These are phyloP conservation scores for Aureobasidium vineae DNA, from an alignment of 2,329 filamentous ascomycete genomes.

Conservation along the genomic window DNA sequence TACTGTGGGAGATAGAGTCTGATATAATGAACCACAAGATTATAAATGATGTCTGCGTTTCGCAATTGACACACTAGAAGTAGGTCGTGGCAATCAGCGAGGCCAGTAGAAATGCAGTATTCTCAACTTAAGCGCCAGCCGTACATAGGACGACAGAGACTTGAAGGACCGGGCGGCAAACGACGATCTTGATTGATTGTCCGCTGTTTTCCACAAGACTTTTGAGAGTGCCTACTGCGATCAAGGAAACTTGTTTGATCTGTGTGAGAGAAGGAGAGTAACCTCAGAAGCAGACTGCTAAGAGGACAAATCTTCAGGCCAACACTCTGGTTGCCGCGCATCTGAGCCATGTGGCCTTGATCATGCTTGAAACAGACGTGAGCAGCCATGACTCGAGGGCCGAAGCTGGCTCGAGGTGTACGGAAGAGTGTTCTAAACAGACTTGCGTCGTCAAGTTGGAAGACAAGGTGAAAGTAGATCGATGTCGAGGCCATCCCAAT, in stretches of 20 bases:
- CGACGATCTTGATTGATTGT: too few relatives aligned
- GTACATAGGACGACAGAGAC: not conserved
- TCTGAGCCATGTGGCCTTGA: not conserved
- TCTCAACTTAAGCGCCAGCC: not conserved
- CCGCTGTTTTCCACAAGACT: too few relatives aligned
- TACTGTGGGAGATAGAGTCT: not conserved
- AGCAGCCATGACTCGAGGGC: not conserved
- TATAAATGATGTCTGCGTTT: not conserved
- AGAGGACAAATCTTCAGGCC: not conserved
- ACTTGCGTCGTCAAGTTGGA: not conserved
- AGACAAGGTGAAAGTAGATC: not conserved
- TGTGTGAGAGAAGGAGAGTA: too few relatives aligned
- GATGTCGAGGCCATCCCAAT: not conserved
- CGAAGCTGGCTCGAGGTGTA: not conserved
- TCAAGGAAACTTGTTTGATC: too few relatives aligned
- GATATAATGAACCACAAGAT: not conserved
- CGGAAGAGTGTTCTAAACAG: not conserved
- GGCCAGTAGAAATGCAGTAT: not conserved
- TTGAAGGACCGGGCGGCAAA: not conserved
- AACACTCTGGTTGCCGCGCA: not conserved
- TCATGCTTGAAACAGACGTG: not conserved
- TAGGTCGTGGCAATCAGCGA: too few relatives aligned
- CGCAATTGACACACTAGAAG: too few relatives aligned
- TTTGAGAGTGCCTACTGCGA: too few relatives aligned
- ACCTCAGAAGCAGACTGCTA: not conserved